Conservation (phyloP, 2,329 filamentous ascomycete genomes). For the Sporothrix pallida region DNA sequence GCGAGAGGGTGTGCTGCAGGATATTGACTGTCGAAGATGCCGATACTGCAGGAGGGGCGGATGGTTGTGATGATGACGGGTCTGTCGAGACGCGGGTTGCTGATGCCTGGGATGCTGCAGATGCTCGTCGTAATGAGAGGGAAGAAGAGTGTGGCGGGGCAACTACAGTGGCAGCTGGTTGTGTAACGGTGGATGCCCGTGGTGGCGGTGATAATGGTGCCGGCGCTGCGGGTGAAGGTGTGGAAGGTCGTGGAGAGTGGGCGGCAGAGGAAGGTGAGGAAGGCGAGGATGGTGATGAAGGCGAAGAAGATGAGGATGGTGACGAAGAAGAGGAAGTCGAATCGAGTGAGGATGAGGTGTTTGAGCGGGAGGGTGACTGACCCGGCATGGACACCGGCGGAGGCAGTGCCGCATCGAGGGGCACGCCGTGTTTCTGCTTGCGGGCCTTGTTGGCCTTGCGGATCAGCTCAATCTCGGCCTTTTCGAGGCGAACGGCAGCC, state of each 20-base stretch:
- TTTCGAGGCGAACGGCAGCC: conserved; percentile 78
- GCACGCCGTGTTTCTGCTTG: conserved; percentile 51
- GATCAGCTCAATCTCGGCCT: conserved; percentile 81
- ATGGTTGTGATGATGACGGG: neutral
- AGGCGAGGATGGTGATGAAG: conserved; percentile 21
- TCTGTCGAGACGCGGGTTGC: neutral
- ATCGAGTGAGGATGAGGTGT: conserved; percentile 1
- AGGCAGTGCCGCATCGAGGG: neutral
- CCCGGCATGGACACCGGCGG: conserved; percentile 34
- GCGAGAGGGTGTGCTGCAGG: conserved; percentile 15
- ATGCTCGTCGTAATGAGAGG: neutral
- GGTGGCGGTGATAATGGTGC: neutral
- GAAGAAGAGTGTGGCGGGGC: neutral
- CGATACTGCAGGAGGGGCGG: neutral
- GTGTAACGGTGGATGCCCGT: neutral
- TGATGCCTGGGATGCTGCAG: neutral
- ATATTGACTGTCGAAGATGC: conserved; percentile 22
- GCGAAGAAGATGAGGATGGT: neutral
- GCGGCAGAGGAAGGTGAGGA: conserved; percentile 5
- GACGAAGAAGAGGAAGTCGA: conserved; percentile 1
- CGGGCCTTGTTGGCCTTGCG: conserved; percentile 70
- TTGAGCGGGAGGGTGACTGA: neutral
- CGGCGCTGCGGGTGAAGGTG: conserved; percentile 3
- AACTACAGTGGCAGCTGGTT: neutral
- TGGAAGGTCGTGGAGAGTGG: neutral